phyloP scores from a whole-genome alignment of 2,329 filamentous ascomycete species.

The Westerdykella ornata region DNA sequence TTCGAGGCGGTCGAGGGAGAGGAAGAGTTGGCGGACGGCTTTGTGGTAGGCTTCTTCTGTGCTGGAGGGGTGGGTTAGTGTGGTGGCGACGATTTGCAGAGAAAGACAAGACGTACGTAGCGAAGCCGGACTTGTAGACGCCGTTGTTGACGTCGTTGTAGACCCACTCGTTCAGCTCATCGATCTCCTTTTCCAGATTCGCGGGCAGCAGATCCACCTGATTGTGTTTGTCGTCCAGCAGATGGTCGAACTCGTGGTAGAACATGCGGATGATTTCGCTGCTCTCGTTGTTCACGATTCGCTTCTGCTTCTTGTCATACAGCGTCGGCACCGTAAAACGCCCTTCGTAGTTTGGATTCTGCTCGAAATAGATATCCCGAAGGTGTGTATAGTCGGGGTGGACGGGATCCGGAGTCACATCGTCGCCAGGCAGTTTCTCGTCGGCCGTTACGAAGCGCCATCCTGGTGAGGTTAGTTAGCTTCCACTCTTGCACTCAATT shows the following conservation, averaged over 20 bases:
- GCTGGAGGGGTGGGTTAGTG: constrained; percentile 8
- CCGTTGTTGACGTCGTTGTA: constrained; percentile 50
- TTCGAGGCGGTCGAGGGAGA: constrained; percentile 45
- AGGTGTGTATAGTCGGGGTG: constrained; percentile 64
- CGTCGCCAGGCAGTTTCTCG: constrained; percentile 53
- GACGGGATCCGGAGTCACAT: constrained; percentile 55
- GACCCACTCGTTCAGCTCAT: constrained; percentile 47
- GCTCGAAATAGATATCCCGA: constrained; percentile 71
- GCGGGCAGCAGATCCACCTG: constrained; percentile 42
- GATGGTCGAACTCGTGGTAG: constrained; percentile 66
- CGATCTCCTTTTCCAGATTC: constrained; percentile 41
- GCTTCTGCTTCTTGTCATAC: constrained; percentile 67
- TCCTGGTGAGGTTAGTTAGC: constrained; percentile 41
- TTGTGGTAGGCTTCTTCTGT: constrained; percentile 47
- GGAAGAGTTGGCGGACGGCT: constrained; percentile 43
- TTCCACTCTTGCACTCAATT: not conserved
- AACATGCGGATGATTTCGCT: constrained; percentile 91
- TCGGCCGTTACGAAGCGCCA: constrained; percentile 74
- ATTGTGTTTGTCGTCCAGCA: constrained; percentile 42
- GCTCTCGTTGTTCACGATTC: constrained; percentile 87
- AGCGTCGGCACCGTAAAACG: constrained; percentile 85
- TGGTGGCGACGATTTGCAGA: constrained; percentile 4
- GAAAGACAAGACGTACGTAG: constrained; percentile 34
- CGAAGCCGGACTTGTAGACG: constrained; percentile 49
- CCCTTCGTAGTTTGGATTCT: constrained; percentile 63